These are phyloP conservation scores for Phaffia rhodozyma DNA, from an alignment of 1,284 basidiomycete genomes.

Conservation along the genomic window DNA sequence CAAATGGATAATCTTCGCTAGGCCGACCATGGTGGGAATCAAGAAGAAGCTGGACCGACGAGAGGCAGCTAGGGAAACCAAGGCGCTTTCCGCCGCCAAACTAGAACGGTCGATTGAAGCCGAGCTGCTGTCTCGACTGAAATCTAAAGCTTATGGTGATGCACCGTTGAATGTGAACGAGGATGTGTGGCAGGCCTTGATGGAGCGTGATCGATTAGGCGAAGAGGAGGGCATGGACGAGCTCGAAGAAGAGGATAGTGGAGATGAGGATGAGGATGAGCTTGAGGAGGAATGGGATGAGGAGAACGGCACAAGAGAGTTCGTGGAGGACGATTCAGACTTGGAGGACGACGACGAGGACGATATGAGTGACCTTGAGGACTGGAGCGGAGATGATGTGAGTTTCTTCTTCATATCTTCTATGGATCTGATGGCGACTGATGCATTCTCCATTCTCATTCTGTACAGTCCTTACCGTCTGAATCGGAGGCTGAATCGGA, in stretches of 20 bases:
- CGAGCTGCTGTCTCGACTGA: conserved; percentile 87
- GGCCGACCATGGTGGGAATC: conserved; percentile 83
- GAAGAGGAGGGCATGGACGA: conserved; percentile 39
- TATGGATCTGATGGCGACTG: neutral
- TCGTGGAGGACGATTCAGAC: conserved; percentile 57
- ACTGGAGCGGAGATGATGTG: conserved; percentile 36
- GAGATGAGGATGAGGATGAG: conserved; percentile 45
- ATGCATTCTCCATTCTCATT: neutral
- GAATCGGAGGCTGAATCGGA: conserved; percentile 25
- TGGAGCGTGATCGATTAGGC: conserved; percentile 60
- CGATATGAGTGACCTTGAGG: conserved; percentile 47
- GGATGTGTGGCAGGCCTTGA: conserved; percentile 80
- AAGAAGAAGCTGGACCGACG: conserved; percentile 98
- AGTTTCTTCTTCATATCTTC: conserved; percentile 18
- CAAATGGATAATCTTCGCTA: conserved; percentile 29
- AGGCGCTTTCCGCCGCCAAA: conserved; percentile 86
- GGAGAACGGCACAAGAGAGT: conserved; percentile 49
- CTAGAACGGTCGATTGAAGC: conserved; percentile 93
- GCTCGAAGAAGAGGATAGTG: conserved; percentile 40
- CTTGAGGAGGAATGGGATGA: conserved; percentile 46
- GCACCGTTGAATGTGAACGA: conserved; percentile 98
- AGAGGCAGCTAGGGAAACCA: conserved; percentile 82
- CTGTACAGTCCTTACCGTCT: neutral
- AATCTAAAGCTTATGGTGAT: conserved; percentile 94
- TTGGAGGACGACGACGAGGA: conserved; percentile 44